A percentile compares a stretch with the other conserved stretches of the same genome.
Evolutionary conservation across 1,139 yeast species (phyloP).

Genomic region (Scheffersomyces illinoinensis): DNA sequence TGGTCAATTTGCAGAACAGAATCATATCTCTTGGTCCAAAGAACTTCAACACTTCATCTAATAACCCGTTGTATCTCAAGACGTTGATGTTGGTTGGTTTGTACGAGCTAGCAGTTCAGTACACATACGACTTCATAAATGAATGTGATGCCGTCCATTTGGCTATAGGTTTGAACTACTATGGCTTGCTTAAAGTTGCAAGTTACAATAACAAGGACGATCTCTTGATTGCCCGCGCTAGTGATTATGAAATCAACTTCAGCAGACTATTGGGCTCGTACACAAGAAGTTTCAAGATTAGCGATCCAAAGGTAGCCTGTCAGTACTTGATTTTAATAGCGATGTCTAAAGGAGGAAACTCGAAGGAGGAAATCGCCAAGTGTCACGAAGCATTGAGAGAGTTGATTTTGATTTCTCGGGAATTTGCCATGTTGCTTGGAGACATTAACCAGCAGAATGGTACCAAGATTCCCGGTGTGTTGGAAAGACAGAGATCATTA

Average conservation of each 20-base stretch:
- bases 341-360: constrained; percentile 42
- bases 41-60: constrained; percentile 64
- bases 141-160: constrained; percentile 91
- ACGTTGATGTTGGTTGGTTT: constrained; percentile 74
- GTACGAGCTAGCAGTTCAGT: constrained; percentile 78
- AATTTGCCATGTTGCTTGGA: constrained; percentile 78
- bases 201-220: constrained; percentile 29
- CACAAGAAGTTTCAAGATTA: constrained; percentile 76
- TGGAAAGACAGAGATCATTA: constrained; percentile 76
- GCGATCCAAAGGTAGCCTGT: constrained; percentile 89
- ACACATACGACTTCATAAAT: constrained; percentile 59
- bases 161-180: constrained; percentile 77
- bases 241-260: constrained; percentile 52
- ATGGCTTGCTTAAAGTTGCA: constrained; percentile 65
- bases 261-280: constrained; percentile 66
- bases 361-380: constrained; percentile 49
- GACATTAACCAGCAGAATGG: constrained; percentile 70
- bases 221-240: constrained; percentile 35
- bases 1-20: constrained; percentile 72
- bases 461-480: constrained; percentile 75
- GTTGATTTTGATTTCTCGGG: constrained; percentile 82
- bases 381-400: constrained; percentile 84
- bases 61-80: constrained; percentile 76
- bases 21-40: constrained; percentile 73
- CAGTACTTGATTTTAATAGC: constrained; percentile 81